Evolutionary conservation across 2,329 filamentous ascomycete species (phyloP), one percentile per base, ranked within the genome.

Genomic region (Scopulariopsis brevicaulis): DNA sequence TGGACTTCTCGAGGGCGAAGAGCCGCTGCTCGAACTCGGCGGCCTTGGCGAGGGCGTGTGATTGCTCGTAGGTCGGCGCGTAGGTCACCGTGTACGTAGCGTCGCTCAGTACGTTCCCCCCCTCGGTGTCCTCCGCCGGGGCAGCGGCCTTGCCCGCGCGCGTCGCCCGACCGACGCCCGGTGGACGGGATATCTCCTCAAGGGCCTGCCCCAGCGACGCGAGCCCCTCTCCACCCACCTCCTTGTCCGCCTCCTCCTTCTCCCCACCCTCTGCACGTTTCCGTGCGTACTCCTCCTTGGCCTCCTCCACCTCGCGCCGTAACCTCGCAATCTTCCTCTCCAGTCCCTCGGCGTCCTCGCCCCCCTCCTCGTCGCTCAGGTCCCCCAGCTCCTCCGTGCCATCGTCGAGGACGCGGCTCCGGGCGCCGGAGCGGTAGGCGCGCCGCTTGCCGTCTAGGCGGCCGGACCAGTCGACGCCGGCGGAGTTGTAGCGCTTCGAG

Each of bases 11-110:
- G 54, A 99, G 76, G 34, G 87, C 75, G 2, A 86, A 76, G 22
- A 99, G 81, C 5, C 94, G 84, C 34, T 83, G 80, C 68, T 97
- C 93, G 65, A 99, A 96, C 62, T 94, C 88, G 25, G 92, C 89
- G 7, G 90, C 87, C 69, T 91, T 89, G 37, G 85, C 83, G 40
- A 96, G 77, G 28, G 86, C 83, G 65, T 90, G 86, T 48, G 77
- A 85, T 66, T 86, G 79, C 64, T 86, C 81, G 63, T 84, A 89
- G 55, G 71, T 79, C 52, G 76, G 85, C 35, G 82, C 79, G 63
- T 86, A 86, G 34, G 82, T 85, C 54, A 86, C 73, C 1, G 82
- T 86, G 64, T 86, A 87, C 35, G 81, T 85, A 40, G 80, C 72
- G 18, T 68, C 69, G 57, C 66, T 58, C 1, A 63, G 35, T 43